These are phyloP conservation scores for Apiotrichum siamense DNA, from an alignment of 1,284 basidiomycete species.

Conservation along the genomic window DNA sequence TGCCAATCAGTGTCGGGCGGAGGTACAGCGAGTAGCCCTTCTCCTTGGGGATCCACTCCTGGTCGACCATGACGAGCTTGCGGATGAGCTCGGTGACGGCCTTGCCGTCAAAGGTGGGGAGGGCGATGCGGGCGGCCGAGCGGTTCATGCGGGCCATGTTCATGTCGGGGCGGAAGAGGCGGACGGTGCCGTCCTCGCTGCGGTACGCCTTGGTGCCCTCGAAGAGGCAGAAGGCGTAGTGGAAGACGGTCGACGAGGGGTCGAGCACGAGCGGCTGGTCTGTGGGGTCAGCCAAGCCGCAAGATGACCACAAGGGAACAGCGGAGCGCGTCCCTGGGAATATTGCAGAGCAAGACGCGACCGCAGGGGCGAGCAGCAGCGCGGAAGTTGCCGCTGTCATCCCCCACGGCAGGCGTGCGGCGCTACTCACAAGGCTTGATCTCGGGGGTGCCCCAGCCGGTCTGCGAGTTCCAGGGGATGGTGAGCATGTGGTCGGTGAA, in stretches of 20 bases:
- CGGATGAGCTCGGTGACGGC: constrained; percentile 79
- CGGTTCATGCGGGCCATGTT: constrained; percentile 73
- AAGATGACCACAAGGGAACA: background rate
- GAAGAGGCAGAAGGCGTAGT: constrained; percentile 77
- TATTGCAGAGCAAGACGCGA: background rate
- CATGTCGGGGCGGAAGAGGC: constrained; percentile 94
- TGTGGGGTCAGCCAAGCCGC: constrained; percentile 30
- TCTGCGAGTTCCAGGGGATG: constrained; percentile 65
- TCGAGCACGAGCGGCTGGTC: constrained; percentile 70
- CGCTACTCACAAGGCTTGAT: constrained; percentile 72
- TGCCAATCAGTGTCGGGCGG: constrained; percentile 73
- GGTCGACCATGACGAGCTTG: constrained; percentile 77
- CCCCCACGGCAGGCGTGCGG: no score
- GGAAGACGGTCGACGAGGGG: constrained; percentile 81
- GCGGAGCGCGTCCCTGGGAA: background rate
- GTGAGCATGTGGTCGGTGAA: constrained; percentile 89
- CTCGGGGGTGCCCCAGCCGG: constrained; percentile 76
- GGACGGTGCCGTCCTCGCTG: constrained; percentile 67
- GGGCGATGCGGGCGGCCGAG: constrained; percentile 46
- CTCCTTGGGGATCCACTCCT: constrained; percentile 86
- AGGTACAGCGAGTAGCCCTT: constrained; percentile 89
- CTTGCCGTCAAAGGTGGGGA: constrained; percentile 68
- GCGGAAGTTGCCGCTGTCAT: no score
- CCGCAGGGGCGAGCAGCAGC: background rate
- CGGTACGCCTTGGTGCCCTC: constrained; percentile 97